Conservation (phyloP, 306 rosid species). For the Benincasa hispida region DNA sequence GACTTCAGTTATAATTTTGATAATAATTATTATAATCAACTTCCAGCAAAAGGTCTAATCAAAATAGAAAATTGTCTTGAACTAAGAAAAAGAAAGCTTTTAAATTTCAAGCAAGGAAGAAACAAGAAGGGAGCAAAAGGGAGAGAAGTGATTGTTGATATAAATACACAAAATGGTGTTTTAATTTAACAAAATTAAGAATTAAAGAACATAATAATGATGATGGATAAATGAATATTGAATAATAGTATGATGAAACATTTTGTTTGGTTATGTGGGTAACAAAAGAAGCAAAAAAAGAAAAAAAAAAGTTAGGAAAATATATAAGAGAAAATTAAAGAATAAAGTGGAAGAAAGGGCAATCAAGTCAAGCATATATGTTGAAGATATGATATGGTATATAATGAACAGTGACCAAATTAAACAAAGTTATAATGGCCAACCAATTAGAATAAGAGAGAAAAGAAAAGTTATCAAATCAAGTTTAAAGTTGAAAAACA, state of each 20-base stretch:
- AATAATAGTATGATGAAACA: neutral
- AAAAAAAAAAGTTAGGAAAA: neutral
- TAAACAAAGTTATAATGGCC: neutral
- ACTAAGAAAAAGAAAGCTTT: neutral
- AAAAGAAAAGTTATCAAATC: neutral
- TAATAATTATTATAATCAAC: too few relatives aligned
- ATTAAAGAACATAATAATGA: neutral
- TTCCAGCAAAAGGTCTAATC: neutral
- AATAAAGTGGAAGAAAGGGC: neutral
- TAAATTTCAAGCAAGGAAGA: neutral
- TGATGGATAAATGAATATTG: neutral
- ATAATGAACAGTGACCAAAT: neutral
- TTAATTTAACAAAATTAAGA: neutral
- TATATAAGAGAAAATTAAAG: neutral
- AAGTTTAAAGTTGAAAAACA: too few relatives aligned
- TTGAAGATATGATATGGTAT: constrained; percentile 2
- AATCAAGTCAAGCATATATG: neutral
- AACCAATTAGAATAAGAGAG: neutral
- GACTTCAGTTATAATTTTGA: neutral
- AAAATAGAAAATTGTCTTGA: neutral
- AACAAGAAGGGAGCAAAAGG: neutral
- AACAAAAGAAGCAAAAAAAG: neutral
- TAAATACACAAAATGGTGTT: neutral
- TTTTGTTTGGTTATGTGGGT: neutral
- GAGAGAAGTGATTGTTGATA: neutral